Base-by-base conservation (phyloP, 2,329 filamentous ascomycete genomes). In the Aspergillus versicolor region DNA sequence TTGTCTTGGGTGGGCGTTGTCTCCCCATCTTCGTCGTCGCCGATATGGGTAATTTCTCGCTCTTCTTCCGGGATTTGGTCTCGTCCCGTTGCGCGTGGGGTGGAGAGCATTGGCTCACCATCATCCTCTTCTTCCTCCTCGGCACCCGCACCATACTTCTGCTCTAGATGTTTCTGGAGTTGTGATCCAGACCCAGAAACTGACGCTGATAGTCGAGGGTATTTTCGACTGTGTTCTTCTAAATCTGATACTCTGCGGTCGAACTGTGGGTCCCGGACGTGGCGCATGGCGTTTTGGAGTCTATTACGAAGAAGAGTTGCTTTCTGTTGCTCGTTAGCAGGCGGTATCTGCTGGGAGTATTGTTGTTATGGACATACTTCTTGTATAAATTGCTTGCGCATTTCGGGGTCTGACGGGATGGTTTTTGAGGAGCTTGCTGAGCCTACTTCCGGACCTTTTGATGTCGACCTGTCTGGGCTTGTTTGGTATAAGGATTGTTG, bases 221-320 rank as follows among this genome's bases (percentile, higher is more conserved):
- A 65, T 62, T 74, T 74, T 47, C 70, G 72, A 44, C 72, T 73
- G 58, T 74, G 71, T 38, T 69, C 73, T 62, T 77, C 74, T 21
- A 76, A 67, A n/a, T 73, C 73, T 19, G 73, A 75, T 30, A 77
- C 56, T 15, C 74, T 69, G 17, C 72, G 73, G 56, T 77, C 75
- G 49, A 77, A 70, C 56, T 75, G 69, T 54, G 73, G 66, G 56
- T 72, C 65, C 57, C 66, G 65, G 42, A 75, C 69, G 52, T 67
- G 71, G 44, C 71, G 73, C 74, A 76, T 75, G 46, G 75, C 75
- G 41, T 65, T 70, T 63, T 75, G 75, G 51, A 77, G 65, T 59
- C 69, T 69, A 58, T 55, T 70, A 50, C 69, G 71, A 46, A 76
- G 73, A 11, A 76, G 68, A 42, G 51, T 66, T 50, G 75, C 75